These are phyloP conservation scores for Triadica sebifera DNA, from an alignment of 345 rosid species.

Conservation along the genomic window DNA sequence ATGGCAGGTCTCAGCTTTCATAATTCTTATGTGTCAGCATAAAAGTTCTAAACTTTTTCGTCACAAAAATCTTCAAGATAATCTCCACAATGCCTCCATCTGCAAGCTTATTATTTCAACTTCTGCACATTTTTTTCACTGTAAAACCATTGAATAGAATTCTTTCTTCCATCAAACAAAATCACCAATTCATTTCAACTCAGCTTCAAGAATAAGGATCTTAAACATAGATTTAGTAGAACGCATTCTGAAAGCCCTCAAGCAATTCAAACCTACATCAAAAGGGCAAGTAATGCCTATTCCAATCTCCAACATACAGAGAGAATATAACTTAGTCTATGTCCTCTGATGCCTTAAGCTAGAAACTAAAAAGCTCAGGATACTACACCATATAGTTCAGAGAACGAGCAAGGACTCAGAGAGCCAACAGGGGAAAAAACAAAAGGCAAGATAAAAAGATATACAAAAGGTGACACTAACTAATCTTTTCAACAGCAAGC, in stretches of 20 bases:
- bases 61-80: conserved; percentile 14
- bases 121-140: conserved; percentile 17
- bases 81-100: conserved; percentile 25
- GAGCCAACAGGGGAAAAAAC: background rate
- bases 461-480: conserved; percentile 17
- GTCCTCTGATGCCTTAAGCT: conserved; percentile 32
- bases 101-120: conserved; percentile 16
- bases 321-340: conserved; percentile 21
- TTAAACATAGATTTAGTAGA: conserved; percentile 20
- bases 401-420: background rate
- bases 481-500: conserved; percentile 30
- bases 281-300: conserved; percentile 20
- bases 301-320: conserved; percentile 26
- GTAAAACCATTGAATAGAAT: conserved; percentile 14
- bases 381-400: background rate
- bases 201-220: conserved; percentile 21
- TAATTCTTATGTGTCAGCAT: background rate
- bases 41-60: conserved; percentile 17
- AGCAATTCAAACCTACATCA: conserved; percentile 28
- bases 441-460: conserved; percentile 6
- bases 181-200: conserved; percentile 26
- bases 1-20: conserved; percentile 9
- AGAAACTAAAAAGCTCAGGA: conserved; percentile 18
- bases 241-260: conserved; percentile 23
- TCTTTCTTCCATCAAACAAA: conserved; percentile 23